Percentiles rank a stretch among this genome's conserved stretches.
phyloP scores from a whole-genome alignment of 495 filamentous ascomycete species.

The Coniosporium apollinis region DNA sequence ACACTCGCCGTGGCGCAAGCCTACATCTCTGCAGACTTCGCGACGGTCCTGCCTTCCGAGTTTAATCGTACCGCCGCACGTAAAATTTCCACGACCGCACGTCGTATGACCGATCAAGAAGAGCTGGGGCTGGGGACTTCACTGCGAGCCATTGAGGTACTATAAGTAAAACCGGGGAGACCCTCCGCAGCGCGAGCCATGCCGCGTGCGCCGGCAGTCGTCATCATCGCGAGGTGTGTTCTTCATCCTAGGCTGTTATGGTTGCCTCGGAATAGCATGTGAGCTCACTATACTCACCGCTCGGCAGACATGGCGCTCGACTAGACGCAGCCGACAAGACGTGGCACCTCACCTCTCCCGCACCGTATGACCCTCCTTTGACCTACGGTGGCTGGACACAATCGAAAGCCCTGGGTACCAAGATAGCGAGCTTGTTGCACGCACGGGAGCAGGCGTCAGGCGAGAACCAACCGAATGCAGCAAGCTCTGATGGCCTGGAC shows the following conservation, averaged over 20 bases:
- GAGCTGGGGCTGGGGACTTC: too few species aligned
- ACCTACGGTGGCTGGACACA: conserved; percentile 92
- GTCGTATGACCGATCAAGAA: too few species aligned
- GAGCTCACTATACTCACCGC: background rate
- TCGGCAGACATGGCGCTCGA: conserved; percentile 66
- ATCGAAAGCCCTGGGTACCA: conserved; percentile 55
- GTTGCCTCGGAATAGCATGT: background rate
- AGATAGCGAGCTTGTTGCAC: conserved; percentile 59
- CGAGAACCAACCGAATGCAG: conserved; percentile 1
- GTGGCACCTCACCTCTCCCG: conserved; percentile 91
- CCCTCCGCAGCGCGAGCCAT: conserved; percentile 21
- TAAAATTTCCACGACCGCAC: too few species aligned
- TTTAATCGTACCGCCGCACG: too few species aligned
- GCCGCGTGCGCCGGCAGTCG: conserved; percentile 43
- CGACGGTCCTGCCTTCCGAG: too few species aligned
- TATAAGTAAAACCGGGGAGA: too few species aligned
- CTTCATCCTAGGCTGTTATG: background rate
- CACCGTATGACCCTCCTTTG: conserved; percentile 88
- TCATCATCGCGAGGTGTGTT: conserved; percentile 69
- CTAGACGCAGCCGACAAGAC: conserved; percentile 85
- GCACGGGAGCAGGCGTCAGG: conserved; percentile 22
- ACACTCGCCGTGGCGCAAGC: too few species aligned
- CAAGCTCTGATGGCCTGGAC: conserved; percentile 9
- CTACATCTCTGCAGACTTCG: too few species aligned
- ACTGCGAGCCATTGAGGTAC: too few species aligned